Conservation (phyloP, 306 rosid genomes). For the Cercis canadensis region DNA sequence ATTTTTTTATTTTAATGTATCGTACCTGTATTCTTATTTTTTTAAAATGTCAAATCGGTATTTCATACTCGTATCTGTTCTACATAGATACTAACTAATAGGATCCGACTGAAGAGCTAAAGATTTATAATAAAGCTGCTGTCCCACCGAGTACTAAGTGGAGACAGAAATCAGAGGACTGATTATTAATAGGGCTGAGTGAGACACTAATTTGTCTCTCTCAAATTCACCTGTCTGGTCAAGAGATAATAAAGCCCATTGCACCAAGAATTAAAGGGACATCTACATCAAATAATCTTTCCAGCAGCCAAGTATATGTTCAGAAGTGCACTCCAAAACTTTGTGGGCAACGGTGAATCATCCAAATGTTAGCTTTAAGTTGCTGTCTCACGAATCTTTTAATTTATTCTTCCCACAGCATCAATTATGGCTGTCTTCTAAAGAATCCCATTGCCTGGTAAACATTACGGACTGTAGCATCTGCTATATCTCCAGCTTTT, state of each 20-base stretch:
- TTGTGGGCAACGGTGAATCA: constrained; percentile 41
- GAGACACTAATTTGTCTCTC: too few relatives aligned
- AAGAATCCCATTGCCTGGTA: constrained; percentile 96
- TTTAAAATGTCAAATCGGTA: too few relatives aligned
- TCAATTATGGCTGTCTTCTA: constrained; percentile 53
- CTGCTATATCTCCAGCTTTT: constrained; percentile 82
- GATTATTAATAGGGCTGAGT: too few relatives aligned
- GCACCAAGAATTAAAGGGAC: constrained; percentile 39
- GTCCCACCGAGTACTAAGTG: background rate
- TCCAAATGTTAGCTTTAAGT: constrained; percentile 52
- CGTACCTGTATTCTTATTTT: too few relatives aligned
- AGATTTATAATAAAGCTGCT: background rate
- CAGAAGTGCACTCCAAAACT: constrained; percentile 43
- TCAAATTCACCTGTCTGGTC: constrained; percentile 15
- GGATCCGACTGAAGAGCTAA: constrained; percentile 4
- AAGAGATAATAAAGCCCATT: constrained; percentile 21
- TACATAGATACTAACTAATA: background rate
- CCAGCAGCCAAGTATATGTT: constrained; percentile 45
- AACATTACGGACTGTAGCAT: constrained; percentile 71
- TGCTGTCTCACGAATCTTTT: constrained; percentile 42
- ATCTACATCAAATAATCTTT: constrained; percentile 38
- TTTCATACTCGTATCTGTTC: too few relatives aligned
- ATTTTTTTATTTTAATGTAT: too few relatives aligned
- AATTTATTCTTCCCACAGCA: constrained; percentile 33
- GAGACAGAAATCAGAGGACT: too few relatives aligned